Evolutionary conservation across 805 yeast genomes (phyloP), one percentile per base, ranked within the genome.

Genomic region (Cyberlindnera nakhonratchasimensis): DNA sequence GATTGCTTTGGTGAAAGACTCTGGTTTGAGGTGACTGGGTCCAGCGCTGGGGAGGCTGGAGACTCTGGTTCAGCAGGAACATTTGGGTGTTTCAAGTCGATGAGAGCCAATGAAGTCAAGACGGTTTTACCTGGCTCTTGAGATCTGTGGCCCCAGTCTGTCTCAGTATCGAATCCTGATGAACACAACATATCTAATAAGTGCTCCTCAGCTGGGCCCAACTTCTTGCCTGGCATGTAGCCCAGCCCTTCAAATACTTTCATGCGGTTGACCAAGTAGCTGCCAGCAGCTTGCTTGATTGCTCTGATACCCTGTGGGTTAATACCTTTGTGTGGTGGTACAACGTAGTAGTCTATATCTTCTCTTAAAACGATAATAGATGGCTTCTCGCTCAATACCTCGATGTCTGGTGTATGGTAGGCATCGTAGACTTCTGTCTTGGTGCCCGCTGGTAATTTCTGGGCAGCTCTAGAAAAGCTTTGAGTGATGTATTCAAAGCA

Each of bases 201-300:
- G 63, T 91, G 98, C 63, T 86, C 91, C 62, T 93, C 99, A 1
- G 99, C 98, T 13, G 96, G 82, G 7, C 89, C 90, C 47, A 85
- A 63, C 26, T 67, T 69, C 51, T 77, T 79, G 3, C 71, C 72
- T 2, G 71, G 66, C 13, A 62, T 66, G 55, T 74, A 78, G 1
- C 89, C 93, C 17, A 90, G 72, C 0, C 98, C 97, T 44, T 80
- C 79, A 58, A 93, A 93, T 1, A 93, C 80, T 40, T 72, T 69
- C 24, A 66, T 64, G 51, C 82, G 79, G 10, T 65, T 54, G 21
- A 79, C 70, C 49, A 91, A 69, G 44, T 72, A 67, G 48, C 80
- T 70, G 49, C 96, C 95, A 10, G 88, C 93, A 46, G 77, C 75
- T 36, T 77, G 59, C 61, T 91, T 91, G 47, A 91, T 67, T 29